Evolutionary conservation across 768 basidiomycete species (phyloP).

Genomic region (Melanogaster broomeanus): DNA sequence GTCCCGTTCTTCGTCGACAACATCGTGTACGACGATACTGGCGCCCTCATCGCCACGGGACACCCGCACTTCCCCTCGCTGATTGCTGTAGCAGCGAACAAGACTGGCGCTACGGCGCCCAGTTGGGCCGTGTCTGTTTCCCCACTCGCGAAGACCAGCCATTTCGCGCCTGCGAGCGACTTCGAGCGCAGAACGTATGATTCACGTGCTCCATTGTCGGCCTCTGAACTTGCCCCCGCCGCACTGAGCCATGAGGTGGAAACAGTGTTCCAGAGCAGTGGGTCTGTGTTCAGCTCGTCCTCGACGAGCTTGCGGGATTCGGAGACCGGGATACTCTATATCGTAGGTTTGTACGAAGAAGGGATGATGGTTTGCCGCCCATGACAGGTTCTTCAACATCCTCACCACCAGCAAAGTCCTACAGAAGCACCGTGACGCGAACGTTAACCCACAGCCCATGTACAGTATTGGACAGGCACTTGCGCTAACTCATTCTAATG

Average conservation of each 20-base stretch:
- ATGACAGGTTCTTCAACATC: background rate
- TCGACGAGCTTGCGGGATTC: conserved; percentile 55
- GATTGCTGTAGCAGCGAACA: conserved; percentile 43
- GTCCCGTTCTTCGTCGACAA: conserved; percentile 69
- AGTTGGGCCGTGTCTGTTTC: conserved; percentile 61
- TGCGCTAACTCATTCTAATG: too few relatives aligned
- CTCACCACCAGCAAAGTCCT: background rate
- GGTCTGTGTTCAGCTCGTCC: conserved; percentile 57
- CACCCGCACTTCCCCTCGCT: conserved; percentile 66
- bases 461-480: too few relatives aligned
- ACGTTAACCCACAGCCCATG: background rate
- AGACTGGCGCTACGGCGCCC: conserved; percentile 41
- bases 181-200: conserved; percentile 35
- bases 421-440: background rate
- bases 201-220: conserved; percentile 48
- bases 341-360: conserved; percentile 58
- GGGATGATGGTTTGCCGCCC: conserved; percentile 55
- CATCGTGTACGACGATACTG: conserved; percentile 49
- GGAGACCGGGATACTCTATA: conserved; percentile 47
- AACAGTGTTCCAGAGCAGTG: conserved; percentile 76
- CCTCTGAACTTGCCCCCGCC: conserved; percentile 39
- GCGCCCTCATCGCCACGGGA: conserved; percentile 57
- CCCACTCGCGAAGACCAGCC: conserved; percentile 11
- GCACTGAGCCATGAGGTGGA: conserved; percentile 43
- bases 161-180: background rate